Percentiles rank a stretch among this genome's conserved stretches.
Conservation (phyloP, 1,139 yeast species). For the Wickerhamomyces sp. region DNA sequence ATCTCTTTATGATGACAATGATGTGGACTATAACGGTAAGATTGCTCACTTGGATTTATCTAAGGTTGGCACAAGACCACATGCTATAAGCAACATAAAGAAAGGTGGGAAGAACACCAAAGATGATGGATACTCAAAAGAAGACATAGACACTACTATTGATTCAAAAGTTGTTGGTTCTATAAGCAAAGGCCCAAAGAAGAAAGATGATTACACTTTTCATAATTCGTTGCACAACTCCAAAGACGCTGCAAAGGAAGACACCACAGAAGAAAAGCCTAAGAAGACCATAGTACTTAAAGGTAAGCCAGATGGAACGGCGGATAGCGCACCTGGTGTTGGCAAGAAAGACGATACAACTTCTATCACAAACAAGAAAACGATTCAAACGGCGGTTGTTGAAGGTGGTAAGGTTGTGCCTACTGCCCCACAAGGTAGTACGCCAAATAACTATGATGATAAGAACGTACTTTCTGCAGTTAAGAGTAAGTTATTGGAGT, state of each 20-base stretch:
- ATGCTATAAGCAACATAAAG: neutral
- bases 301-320: neutral
- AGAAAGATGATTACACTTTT: neutral
- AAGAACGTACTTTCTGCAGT: neutral
- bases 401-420: neutral
- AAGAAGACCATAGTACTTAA: too few relatives aligned
- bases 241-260: neutral
- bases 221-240: conserved; percentile 1
- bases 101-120: neutral
- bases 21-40: conserved; percentile 8
- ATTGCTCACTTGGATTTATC: conserved; percentile 4
- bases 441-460: neutral
- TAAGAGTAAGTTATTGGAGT: too few relatives aligned
- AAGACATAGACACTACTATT: conserved; percentile 11
- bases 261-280: neutral
- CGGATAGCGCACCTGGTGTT: neutral
- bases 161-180: conserved; percentile 16
- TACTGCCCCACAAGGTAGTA: neutral
- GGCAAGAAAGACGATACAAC: too few relatives aligned
- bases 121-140: conserved; percentile 1
- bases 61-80: neutral
- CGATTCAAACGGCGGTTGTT: too few relatives aligned
- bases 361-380: too few relatives aligned
- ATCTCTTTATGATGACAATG: conserved; percentile 7
- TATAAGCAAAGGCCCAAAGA: conserved; percentile 6